Percentiles rank a stretch among this genome's conserved stretches.
Conservation (phyloP, 352 stramenopile species). For the Pythium rhizo-oryzae region DNA sequence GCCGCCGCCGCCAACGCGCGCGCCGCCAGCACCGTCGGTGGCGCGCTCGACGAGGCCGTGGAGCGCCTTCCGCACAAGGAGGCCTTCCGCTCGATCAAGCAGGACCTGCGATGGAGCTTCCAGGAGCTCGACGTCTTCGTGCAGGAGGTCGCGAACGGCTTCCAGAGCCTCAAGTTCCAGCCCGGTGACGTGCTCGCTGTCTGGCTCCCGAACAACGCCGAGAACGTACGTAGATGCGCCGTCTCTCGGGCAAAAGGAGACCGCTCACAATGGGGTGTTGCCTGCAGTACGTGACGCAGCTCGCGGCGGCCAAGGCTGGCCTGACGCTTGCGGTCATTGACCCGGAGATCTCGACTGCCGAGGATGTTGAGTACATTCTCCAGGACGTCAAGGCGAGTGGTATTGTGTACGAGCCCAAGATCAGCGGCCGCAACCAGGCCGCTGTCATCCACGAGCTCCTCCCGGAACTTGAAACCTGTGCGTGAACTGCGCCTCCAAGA, state of each 20-base stretch:
- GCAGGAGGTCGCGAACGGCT: slow-evolving; percentile 78
- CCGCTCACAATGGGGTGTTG: not conserved
- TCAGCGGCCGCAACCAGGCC: slow-evolving; percentile 73
- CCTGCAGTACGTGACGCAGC: slow-evolving; percentile 66
- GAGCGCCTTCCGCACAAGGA: slow-evolving; percentile 85
- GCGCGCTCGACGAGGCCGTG: slow-evolving; percentile 73
- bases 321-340: slow-evolving; percentile 85
- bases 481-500: slow-evolving; percentile 11
- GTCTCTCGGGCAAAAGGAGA: not conserved
- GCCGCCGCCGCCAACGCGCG: slow-evolving; percentile 39
- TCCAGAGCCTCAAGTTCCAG: slow-evolving; percentile 75
- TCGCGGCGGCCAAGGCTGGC: slow-evolving; percentile 82
- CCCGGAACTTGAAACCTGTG: slow-evolving; percentile 78
- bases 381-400: slow-evolving; percentile 79
- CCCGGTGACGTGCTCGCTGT: slow-evolving; percentile 76
- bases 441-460: slow-evolving; percentile 72
- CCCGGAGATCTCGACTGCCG: slow-evolving; percentile 62
- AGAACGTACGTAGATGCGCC: slow-evolving; percentile 52
- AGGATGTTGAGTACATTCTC: slow-evolving; percentile 84
- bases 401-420: slow-evolving; percentile 87
- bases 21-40: slow-evolving; percentile 67
- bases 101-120: slow-evolving; percentile 87
- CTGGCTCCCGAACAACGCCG: slow-evolving; percentile 84
- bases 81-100: slow-evolving; percentile 78
- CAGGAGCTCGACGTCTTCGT: slow-evolving; percentile 78